A percentile compares a stretch with the other conserved stretches of the same genome.
Evolutionary conservation across 2,329 filamentous ascomycete species (phyloP).

Genomic region (Penicillium hordei): DNA sequence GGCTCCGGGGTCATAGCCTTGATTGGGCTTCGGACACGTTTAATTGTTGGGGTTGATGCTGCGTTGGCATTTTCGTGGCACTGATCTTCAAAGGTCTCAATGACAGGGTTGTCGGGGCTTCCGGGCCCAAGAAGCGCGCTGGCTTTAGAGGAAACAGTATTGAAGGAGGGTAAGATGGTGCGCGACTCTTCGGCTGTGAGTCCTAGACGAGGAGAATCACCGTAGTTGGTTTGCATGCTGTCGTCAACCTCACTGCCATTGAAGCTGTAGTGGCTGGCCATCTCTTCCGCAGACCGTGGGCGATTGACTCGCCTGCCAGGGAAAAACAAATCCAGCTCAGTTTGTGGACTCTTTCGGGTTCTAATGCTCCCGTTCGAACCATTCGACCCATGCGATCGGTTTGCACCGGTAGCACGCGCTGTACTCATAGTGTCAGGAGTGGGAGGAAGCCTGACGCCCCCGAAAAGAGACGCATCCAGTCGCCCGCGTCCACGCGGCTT

Average conservation of each 20-base stretch:
- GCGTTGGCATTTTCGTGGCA: conserved; percentile 23
- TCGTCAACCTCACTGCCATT: conserved; percentile 31
- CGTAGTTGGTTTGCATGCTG: conserved; percentile 36
- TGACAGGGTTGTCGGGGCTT: conserved; percentile 23
- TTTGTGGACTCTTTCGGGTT: conserved; percentile 27
- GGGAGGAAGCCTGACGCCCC: conserved; percentile 37
- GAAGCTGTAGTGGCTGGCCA: conserved; percentile 34
- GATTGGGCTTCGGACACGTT: conserved; percentile 24
- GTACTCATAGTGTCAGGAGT: conserved; percentile 48
- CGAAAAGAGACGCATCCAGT: conserved; percentile 35
- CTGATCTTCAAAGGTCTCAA: conserved; percentile 23
- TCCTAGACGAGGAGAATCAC: conserved; percentile 31
- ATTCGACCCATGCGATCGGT: conserved; percentile 28
- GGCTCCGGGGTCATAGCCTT: conserved; percentile 18
- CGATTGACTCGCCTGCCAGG: conserved; percentile 26
- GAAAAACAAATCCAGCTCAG: conserved; percentile 22
- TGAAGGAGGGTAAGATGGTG: conserved; percentile 36
- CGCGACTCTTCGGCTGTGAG: conserved; percentile 25
- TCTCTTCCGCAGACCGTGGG: conserved; percentile 37
- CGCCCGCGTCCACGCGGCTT: conserved; percentile 30
- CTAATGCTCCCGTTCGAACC: conserved; percentile 35
- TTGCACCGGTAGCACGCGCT: conserved; percentile 30
- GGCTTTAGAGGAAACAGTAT: conserved; percentile 29
- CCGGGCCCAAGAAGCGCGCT: conserved; percentile 28
- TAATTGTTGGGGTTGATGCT: conserved; percentile 24